Base-by-base conservation (phyloP, 2,329 filamentous ascomycete genomes). In the Cladophialophora yegresii region DNA sequence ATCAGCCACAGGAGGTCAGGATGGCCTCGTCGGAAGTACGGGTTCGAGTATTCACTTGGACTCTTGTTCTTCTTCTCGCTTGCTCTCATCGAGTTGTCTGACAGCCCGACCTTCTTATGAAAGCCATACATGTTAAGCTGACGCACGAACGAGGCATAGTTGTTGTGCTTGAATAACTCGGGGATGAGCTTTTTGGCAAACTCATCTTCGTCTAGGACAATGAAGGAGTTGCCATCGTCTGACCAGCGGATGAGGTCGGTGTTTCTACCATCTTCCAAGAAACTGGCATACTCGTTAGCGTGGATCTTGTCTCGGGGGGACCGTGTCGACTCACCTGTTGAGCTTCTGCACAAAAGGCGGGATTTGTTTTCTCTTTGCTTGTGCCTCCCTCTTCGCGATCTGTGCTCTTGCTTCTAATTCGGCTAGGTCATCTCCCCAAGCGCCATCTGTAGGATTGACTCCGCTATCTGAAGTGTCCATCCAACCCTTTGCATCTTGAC, bases 31-130 rank as follows among this genome's bases (percentile, higher is more conserved):
- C 92, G 91, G 79, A 99, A 99, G 79, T 93, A 99, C 9, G 92
- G 92, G 76, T 99, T 97, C 71, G 91, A 93, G 76, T 99, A 99
- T 82, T 98, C 95, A 83, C 93, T 98, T 0, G 95, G 95, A 64
- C 92, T 96, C 80, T 99, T 99, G 75, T 93, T 93, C 76, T 97
- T 96, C 67, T 93, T 89, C 79, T 98, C 95, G 75, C 93, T 97
- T 5, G 96, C 93, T 70, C 95, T 90, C 90, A 99, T 96, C 0
- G 93, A 97, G 75, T 97, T 97, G 77, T 99, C 95, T 3, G 93
- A 96, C 20, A 99, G 83, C 3, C 91, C 91, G 3, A 95, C 91
- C 49, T 91, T 89, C 73, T 87, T 87, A 72, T 87, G 84, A 64
- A 86, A 87, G 2, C 84, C 84, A 71, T 86, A 86, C 84, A 86